Base-by-base conservation (phyloP, 192 early-diverging fungal genomes). In the Coemansia sp. region DNA sequence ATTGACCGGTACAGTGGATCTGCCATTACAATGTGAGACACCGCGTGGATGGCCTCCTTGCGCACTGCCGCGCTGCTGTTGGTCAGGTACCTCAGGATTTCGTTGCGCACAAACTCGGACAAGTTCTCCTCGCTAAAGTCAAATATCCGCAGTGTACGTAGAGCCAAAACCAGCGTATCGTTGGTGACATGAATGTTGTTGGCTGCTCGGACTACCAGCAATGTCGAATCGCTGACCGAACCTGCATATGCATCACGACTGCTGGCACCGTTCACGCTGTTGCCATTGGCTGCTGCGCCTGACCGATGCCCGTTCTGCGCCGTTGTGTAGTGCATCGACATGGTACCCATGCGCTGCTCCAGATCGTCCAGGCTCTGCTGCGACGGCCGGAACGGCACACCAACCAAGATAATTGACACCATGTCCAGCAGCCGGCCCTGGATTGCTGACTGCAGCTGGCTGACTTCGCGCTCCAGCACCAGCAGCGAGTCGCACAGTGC, bases 371-470 rank as follows among this genome's bases (percentile, higher is more conserved):
- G 57, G 29, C 66, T 60, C 14, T 57, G 56, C 49, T 75, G 66
- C 21, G 17, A 21, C 2, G 73, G 67, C 9, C 68, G 87, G 70
- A 92, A 98, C 39, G 92, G 86, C 67, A 90, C 86, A 8, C 90
- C 89, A 53, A 86, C 88, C 64, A 98, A 71, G 14, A 91, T 93
- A 55, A 89, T 76, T 0, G 95, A 97, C 6, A 98, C 86, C 70
- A 93, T 88, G 53, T 97, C 92, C 39, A 98, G 79, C 56, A 98
- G 81, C 15, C 92, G 87, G 50, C 90, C 92, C 86, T 96, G 95
- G 60, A 98, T 92, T 10, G 87, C 87, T 9, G 86, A 82, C 25
- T 54, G 55, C 52, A 98, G 75, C 25, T 92, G 90, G 59, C 88
- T 87, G 65, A 97, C 96, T 78, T 90, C 84, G 52, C 79, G 84